Base-by-base conservation (phyloP, 495 filamentous ascomycete species). In the Penicillium chermesinum region DNA sequence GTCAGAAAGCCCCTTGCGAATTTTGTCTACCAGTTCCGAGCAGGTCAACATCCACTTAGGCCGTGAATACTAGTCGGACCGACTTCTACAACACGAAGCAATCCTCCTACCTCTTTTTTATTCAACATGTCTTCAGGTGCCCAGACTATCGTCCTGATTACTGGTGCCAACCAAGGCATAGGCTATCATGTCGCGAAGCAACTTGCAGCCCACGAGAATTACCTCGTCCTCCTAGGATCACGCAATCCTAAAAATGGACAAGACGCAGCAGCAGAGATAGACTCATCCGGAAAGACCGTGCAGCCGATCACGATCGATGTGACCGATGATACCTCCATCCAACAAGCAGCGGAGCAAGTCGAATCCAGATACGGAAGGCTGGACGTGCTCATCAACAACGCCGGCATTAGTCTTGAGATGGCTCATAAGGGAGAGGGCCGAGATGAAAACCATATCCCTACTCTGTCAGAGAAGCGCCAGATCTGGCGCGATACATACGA, bases 101-200 rank as follows among this genome's bases (percentile, higher is more conserved):
- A n/a, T n/a, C n/a, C n/a, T n/a, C n/a, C n/a, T n/a, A n/a, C n/a
- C n/a, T n/a, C n/a, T n/a, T n/a, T 37, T 12, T 5, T 14, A 13
- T 40, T 12, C 15, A 42, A 25, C 20, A 54, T 46, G 48, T 36
- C 41, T 22, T 10, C 27, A 33, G 40, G 20, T 22, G 9, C 32
- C 25, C 34, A 30, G 40, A 54, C 49, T 17, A 63, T 77, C 21
- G 66, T 65, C 27, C 66, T 74, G 22, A 64, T 70, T 39, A 67
- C 70, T 44, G 72, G 74, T 15, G 70, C 61, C 10, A 78, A 76
- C 54, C 61, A 65, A 49, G 73, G 75, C 7, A 65, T 78, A 38
- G 71, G 74, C 14, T 69, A 66, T 40, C 69, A 61, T 30, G 62
- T 63, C 0, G 67, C 64, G 10, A 46, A 58, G 14, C 57, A 60